These are phyloP conservation scores for Plantago major DNA, from an alignment of 257 asterid genomes.

Conservation along the genomic window DNA sequence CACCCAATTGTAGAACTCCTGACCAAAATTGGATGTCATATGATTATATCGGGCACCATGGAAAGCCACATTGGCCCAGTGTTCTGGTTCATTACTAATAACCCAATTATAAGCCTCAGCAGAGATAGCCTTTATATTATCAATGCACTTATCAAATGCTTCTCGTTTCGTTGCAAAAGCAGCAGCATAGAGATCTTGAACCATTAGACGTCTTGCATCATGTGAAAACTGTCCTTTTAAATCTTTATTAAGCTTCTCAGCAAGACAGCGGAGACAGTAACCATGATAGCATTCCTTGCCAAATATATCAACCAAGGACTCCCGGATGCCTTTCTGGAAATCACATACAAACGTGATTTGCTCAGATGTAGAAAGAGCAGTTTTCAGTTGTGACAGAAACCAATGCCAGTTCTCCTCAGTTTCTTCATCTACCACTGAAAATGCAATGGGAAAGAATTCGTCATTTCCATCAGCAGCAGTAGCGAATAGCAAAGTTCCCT, in stretches of 20 bases:
- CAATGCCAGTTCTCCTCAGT: conserved; percentile 91
- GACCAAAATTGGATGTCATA: conserved; percentile 90
- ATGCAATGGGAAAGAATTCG: conserved; percentile 84
- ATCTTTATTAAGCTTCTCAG: conserved; percentile 92
- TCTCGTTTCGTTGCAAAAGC: conserved; percentile 77
- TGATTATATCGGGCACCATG: conserved; percentile 80
- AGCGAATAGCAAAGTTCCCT: conserved; percentile 85
- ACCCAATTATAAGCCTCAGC: conserved; percentile 94
- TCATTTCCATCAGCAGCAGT: conserved; percentile 92
- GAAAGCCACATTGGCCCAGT: conserved; percentile 88
- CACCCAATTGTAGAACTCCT: conserved; percentile 87
- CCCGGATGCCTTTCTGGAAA: conserved; percentile 79
- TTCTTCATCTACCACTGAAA: conserved; percentile 95
- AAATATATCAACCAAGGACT: conserved; percentile 64
- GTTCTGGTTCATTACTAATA: conserved; percentile 67
- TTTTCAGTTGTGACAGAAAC: conserved; percentile 80
- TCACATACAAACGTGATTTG: conserved; percentile 85
- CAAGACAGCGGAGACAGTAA: conserved; percentile 80
- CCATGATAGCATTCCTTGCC: conserved; percentile 84
- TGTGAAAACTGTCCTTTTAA: conserved; percentile 91
- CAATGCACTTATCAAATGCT: conserved; percentile 55
- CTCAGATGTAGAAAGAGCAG: conserved; percentile 67
- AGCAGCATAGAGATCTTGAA: conserved; percentile 89
- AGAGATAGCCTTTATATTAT: conserved; percentile 90
- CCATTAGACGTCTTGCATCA: conserved; percentile 96